Percentiles rank a stretch among this genome's conserved stretches.
phyloP scores from a whole-genome alignment of 192 early-diverging fungal genomes.

The Entomortierella chlamydospora region DNA sequence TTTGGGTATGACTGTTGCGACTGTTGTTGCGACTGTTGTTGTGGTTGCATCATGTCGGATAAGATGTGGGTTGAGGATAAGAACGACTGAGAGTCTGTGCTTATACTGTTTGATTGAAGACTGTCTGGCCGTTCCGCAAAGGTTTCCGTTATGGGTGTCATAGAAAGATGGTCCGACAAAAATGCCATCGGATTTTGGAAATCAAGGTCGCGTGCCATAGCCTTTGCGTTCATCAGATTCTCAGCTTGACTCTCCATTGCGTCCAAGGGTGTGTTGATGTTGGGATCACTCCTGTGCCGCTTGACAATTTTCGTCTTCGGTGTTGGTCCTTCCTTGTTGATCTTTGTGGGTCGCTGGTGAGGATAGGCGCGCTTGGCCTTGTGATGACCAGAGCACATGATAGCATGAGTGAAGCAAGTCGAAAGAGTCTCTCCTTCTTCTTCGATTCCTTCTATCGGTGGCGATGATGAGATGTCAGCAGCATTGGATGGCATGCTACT shows the following conservation, averaged over 20 bases:
- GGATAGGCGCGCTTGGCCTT: conserved; percentile 49
- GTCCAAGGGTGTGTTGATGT: conserved; percentile 1
- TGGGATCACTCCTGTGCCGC: conserved; percentile 43
- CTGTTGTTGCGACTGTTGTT: not conserved
- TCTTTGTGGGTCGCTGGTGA: conserved; percentile 18
- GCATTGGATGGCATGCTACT: conserved; percentile 19
- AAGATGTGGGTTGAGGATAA: not conserved
- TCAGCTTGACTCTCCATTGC: too few relatives aligned
- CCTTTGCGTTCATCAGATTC: too few relatives aligned
- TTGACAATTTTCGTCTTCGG: conserved; percentile 44
- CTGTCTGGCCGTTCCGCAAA: not conserved
- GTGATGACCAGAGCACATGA: conserved; percentile 53
- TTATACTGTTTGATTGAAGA: not conserved
- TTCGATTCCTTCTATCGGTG: conserved; percentile 6
- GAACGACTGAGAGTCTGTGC: not conserved
- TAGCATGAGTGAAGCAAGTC: conserved; percentile 33
- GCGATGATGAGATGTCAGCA: not conserved
- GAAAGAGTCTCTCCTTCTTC: conserved; percentile 42
- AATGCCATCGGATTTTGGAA: conserved; percentile 17
- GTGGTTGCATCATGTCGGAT: conserved; percentile 7
- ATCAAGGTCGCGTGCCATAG: not conserved
- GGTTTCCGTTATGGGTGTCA: not conserved
- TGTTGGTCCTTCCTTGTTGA: conserved; percentile 27
- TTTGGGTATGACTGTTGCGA: conserved; percentile 6
- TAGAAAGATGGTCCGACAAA: conserved; percentile 7